A percentile compares a stretch with the other conserved stretches of the same genome.
These are phyloP conservation scores for Hypoxylon crocopeplum DNA, from an alignment of 495 filamentous ascomycete species.

Conservation along the genomic window DNA sequence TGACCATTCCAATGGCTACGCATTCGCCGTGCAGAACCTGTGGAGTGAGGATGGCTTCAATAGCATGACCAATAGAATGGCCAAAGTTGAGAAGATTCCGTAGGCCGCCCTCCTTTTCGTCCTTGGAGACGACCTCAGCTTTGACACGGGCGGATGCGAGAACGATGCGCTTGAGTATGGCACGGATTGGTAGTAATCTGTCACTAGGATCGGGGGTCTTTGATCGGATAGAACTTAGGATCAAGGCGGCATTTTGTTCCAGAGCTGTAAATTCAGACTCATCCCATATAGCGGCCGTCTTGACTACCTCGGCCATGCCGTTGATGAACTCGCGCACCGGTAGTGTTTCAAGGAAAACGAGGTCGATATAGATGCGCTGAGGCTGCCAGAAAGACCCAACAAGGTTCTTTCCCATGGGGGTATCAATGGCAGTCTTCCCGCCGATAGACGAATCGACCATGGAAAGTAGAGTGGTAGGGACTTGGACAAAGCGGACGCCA, in stretches of 20 bases:
- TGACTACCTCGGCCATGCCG: slow-evolving; percentile 98
- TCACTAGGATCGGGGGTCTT: slow-evolving; percentile 55
- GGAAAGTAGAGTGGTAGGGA: slow-evolving; percentile 90
- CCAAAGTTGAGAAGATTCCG: slow-evolving; percentile 97
- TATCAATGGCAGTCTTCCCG: slow-evolving; percentile 98
- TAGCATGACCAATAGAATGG: slow-evolving; percentile 97
- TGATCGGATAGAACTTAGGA: slow-evolving; percentile 73
- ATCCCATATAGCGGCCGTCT: slow-evolving; percentile 96
- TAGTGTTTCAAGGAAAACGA: slow-evolving; percentile 89
- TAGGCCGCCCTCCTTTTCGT: slow-evolving; percentile 93
- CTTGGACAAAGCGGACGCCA: slow-evolving; percentile 93
- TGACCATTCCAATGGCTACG: slow-evolving; percentile 97
- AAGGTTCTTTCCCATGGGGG: slow-evolving; percentile 95
- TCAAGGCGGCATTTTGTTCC: slow-evolving; percentile 77
- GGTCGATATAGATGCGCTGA: slow-evolving; percentile 89
- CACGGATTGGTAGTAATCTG: slow-evolving; percentile 71
- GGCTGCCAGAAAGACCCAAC: slow-evolving; percentile 98
- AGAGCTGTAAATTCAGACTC: slow-evolving; percentile 85
- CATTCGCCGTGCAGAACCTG: slow-evolving; percentile 95
- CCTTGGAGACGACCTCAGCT: slow-evolving; percentile 88
- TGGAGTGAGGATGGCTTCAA: slow-evolving; percentile 93
- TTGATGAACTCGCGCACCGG: slow-evolving; percentile 96
- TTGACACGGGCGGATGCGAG: slow-evolving; percentile 89
- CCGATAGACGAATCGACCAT: slow-evolving; percentile 99
- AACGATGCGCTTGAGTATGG: slow-evolving; percentile 84